Conservation (phyloP, 768 basidiomycete genomes). For the Rhodotorula taiwanensis region DNA sequence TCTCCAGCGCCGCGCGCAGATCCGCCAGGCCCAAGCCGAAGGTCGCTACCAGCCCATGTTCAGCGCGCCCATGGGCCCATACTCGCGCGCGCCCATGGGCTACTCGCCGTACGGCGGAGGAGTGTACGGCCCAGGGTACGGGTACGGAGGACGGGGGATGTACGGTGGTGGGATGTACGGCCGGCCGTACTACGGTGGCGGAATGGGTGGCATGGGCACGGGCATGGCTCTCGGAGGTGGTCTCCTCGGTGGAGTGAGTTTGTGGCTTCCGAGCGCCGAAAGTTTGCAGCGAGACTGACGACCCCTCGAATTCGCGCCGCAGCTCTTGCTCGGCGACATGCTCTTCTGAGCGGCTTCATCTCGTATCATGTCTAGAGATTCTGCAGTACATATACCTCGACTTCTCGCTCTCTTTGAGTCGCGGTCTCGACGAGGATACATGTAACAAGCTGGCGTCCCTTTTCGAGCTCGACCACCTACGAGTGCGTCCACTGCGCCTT, state of each 20-base stretch:
- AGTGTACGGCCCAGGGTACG: conserved; percentile 8
- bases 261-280: neutral
- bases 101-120: too few relatives aligned
- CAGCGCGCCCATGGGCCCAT: conserved; percentile 20
- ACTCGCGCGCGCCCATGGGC: neutral
- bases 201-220: neutral
- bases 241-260: conserved; percentile 11
- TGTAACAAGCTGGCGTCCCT: neutral
- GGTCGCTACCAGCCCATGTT: conserved; percentile 11
- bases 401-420: too few relatives aligned
- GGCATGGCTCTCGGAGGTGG: conserved; percentile 25
- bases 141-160: conserved; percentile 4
- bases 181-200: neutral
- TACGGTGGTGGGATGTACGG: conserved; percentile 3
- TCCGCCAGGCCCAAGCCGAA: conserved; percentile 3
- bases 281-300: neutral
- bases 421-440: too few relatives aligned
- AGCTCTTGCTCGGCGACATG: conserved; percentile 15
- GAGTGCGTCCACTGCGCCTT: conserved; percentile 71
- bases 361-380: too few relatives aligned
- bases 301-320: neutral
- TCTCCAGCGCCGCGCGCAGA: conserved; percentile 22
- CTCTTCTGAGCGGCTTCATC: neutral
- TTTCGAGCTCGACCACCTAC: conserved; percentile 27
- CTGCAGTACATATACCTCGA: too few relatives aligned